phyloP scores from a whole-genome alignment of 768 basidiomycete genomes.

The Panaeolus papilionaceus region DNA sequence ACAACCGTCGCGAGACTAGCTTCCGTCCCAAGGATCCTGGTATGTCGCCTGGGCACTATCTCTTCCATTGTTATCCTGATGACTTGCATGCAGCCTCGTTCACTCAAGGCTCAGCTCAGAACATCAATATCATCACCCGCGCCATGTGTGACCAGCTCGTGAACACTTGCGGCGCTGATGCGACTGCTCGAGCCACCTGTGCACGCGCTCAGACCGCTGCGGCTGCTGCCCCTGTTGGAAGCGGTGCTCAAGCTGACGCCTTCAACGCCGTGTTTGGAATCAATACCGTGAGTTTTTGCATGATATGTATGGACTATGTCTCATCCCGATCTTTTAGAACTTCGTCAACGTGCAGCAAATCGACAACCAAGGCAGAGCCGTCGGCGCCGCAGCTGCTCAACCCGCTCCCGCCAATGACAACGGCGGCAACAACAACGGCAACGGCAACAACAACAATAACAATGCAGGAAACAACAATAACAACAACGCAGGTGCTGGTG shows the following conservation, averaged over 20 bases:
- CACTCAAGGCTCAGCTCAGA: slow-evolving; percentile 66
- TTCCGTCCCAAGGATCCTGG: slow-evolving; percentile 60
- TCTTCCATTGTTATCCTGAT: not conserved
- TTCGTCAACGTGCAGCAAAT: slow-evolving; percentile 51
- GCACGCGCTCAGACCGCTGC: slow-evolving; percentile 47
- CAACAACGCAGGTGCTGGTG: slow-evolving; percentile 24
- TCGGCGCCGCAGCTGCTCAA: slow-evolving; percentile 26
- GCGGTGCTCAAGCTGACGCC: slow-evolving; percentile 63
- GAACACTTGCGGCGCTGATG: slow-evolving; percentile 60
- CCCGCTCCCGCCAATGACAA: slow-evolving; percentile 14
- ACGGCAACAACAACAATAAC: slow-evolving; percentile 10
- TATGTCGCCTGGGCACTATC: slow-evolving; percentile 27
- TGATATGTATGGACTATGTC: not conserved
- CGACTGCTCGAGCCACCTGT: slow-evolving; percentile 58
- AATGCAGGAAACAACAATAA: slow-evolving; percentile 20
- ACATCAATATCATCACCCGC: slow-evolving; percentile 63
- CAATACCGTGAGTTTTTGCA: slow-evolving; percentile 42
- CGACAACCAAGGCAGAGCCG: slow-evolving; percentile 50
- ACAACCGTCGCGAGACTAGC: slow-evolving; percentile 61
- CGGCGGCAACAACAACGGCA: slow-evolving; percentile 18
- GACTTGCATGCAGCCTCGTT: slow-evolving; percentile 41
- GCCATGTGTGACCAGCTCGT: slow-evolving; percentile 61
- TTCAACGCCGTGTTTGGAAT: slow-evolving; percentile 68
- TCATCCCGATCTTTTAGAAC: slow-evolving; percentile 37
- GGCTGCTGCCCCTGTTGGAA: slow-evolving; percentile 43